These are phyloP conservation scores for Ophiostoma sp. DNA, from an alignment of 2,329 filamentous ascomycete genomes.

Conservation along the genomic window DNA sequence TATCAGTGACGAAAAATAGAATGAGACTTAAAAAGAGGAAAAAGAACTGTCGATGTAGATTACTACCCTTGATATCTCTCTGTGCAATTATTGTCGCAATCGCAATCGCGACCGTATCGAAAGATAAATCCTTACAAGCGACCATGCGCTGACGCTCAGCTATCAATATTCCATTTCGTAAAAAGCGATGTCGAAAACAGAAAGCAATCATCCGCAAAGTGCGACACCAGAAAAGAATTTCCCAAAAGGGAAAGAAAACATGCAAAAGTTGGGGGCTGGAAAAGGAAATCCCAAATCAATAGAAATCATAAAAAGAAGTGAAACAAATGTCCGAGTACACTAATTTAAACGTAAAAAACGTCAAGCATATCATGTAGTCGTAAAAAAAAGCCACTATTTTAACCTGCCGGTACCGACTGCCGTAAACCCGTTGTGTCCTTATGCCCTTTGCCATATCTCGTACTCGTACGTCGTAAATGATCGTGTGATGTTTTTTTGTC, in stretches of 20 bases:
- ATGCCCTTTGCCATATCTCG: neutral
- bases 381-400: neutral
- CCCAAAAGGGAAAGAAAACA: conserved; percentile 13
- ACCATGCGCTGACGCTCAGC: too few relatives aligned
- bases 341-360: neutral
- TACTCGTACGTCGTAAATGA: neutral
- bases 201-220: neutral
- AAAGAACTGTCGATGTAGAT: neutral
- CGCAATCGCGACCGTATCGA: too few relatives aligned
- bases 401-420: neutral
- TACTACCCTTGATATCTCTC: neutral
- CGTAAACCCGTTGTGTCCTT: neutral
- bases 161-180: neutral
- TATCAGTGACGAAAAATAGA: neutral
- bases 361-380: neutral
- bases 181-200: neutral
- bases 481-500: neutral
- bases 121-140: too few relatives aligned
- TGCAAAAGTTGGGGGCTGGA: neutral
- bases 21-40: neutral
- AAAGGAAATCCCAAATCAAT: neutral
- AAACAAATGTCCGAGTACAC: neutral
- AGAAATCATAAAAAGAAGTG: neutral
- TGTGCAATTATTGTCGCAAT: neutral
- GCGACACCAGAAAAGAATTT: neutral